Conservation (phyloP, 495 filamentous ascomycete species). For the Annulohypoxylon maeteangense region DNA sequence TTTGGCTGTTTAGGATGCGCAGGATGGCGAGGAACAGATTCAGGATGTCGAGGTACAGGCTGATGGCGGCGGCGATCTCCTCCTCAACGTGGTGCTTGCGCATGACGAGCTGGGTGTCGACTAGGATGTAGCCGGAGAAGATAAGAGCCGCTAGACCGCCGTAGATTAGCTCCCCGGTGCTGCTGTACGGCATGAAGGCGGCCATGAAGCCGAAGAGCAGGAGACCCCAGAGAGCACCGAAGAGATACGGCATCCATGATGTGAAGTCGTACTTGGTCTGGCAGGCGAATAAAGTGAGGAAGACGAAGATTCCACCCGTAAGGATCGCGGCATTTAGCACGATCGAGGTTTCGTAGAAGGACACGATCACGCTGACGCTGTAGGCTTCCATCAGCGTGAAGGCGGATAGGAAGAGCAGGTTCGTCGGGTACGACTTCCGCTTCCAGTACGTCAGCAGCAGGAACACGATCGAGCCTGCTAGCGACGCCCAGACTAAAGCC, state of each 20-base stretch:
- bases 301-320: conserved; percentile 92
- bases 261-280: conserved; percentile 99
- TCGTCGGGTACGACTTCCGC: conserved; percentile 94
- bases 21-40: conserved; percentile 96
- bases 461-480: conserved; percentile 82
- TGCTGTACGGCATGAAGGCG: conserved; percentile 82
- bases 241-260: conserved; percentile 93
- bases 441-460: conserved; percentile 97
- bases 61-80: conserved; percentile 96
- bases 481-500: conserved; percentile 86
- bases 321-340: conserved; percentile 92
- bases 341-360: conserved; percentile 81
- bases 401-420: conserved; percentile 88
- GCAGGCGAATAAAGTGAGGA: conserved; percentile 92
- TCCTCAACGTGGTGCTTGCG: conserved; percentile 97
- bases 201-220: conserved; percentile 93
- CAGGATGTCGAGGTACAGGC: conserved; percentile 94
- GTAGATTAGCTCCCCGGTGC: conserved; percentile 83
- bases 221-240: conserved; percentile 87
- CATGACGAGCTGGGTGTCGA: conserved; percentile 96
- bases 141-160: conserved; percentile 82
- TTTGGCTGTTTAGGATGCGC: conserved; percentile 87
- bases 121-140: conserved; percentile 93
- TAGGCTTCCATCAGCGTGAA: conserved; percentile 97
- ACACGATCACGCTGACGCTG: conserved; percentile 88